Evolutionary conservation across 2,329 filamentous ascomycete genomes (phyloP).

Genomic region (Pseudogymnoascus sp.): DNA sequence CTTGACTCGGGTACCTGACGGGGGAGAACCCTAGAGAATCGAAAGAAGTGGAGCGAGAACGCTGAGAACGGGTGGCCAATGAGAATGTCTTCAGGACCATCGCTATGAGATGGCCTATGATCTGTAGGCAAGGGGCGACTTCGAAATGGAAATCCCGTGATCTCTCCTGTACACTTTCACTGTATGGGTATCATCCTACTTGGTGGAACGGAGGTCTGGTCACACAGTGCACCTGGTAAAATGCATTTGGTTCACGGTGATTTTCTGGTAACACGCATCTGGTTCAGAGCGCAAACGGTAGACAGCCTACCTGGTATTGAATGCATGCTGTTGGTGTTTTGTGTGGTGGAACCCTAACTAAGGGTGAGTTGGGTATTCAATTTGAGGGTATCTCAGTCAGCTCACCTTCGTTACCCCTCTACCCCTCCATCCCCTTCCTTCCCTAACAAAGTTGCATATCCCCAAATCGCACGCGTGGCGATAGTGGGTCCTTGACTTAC

Average conservation of each 20-base stretch:
- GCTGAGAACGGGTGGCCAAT: not conserved
- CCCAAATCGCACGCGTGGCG: not conserved
- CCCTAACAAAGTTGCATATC: not conserved
- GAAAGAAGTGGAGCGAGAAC: not conserved
- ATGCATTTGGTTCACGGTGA: not conserved
- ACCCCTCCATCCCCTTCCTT: not conserved
- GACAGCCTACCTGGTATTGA: not conserved
- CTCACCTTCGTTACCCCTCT: not conserved
- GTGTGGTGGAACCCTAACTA: not conserved
- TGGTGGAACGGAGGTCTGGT: not conserved
- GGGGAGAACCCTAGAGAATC: not conserved
- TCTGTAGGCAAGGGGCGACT: not conserved
- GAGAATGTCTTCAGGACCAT: not conserved
- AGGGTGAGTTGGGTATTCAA: not conserved
- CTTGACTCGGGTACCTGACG: slow-evolving; percentile 8
- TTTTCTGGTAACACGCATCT: not conserved
- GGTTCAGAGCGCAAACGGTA: not conserved
- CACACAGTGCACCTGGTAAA: not conserved
- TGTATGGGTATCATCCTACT: not conserved
- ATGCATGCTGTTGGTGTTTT: not conserved
- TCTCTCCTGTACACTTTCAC: not conserved
- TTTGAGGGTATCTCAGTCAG: not conserved
- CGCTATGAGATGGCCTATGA: not conserved
- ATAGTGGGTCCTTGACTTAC: not conserved
- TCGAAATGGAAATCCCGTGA: not conserved